Evolutionary conservation across 2,329 filamentous ascomycete genomes (phyloP).

Genomic region (Penicillium sp.): DNA sequence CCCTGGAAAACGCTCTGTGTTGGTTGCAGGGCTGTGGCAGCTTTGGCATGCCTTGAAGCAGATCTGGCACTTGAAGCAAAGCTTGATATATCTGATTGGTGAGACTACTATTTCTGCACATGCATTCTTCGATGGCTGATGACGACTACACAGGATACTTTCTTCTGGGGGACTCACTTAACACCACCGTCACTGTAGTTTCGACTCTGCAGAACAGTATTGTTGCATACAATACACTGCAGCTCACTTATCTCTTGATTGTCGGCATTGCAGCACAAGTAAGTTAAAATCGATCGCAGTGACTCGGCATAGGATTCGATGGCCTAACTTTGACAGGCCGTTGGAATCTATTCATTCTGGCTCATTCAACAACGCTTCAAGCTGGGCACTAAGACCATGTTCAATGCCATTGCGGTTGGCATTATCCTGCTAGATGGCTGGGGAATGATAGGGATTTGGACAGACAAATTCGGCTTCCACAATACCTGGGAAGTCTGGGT

Average conservation of each 20-base stretch:
- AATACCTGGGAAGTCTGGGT: constrained; percentile 50
- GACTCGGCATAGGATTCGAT: neutral
- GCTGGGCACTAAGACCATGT: constrained; percentile 62
- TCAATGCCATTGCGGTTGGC: constrained; percentile 56
- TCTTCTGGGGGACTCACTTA: constrained; percentile 62
- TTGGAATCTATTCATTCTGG: constrained; percentile 60
- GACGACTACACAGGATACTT: constrained; percentile 50
- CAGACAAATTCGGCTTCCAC: constrained; percentile 50
- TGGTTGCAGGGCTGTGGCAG: constrained; percentile 59
- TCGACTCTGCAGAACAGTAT: constrained; percentile 60
- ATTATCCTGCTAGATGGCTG: constrained; percentile 56
- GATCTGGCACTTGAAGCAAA: constrained; percentile 61
- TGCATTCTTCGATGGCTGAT: neutral
- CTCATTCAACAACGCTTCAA: constrained; percentile 54
- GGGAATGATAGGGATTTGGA: constrained; percentile 57
- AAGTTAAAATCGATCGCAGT: constrained; percentile 1
- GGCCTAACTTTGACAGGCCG: constrained; percentile 23
- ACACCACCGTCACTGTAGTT: constrained; percentile 65
- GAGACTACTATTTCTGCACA: constrained; percentile 4
- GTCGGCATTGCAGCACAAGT: constrained; percentile 61
- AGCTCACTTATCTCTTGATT: constrained; percentile 60
- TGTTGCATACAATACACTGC: constrained; percentile 59
- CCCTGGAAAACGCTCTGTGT: constrained; percentile 42
- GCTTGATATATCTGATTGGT: constrained; percentile 59
- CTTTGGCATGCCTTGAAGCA: constrained; percentile 53